Evolutionary conservation across 2,329 filamentous ascomycete species (phyloP), one percentile per base, ranked within the genome.

Genomic region (Emericellopsis atlantica): DNA sequence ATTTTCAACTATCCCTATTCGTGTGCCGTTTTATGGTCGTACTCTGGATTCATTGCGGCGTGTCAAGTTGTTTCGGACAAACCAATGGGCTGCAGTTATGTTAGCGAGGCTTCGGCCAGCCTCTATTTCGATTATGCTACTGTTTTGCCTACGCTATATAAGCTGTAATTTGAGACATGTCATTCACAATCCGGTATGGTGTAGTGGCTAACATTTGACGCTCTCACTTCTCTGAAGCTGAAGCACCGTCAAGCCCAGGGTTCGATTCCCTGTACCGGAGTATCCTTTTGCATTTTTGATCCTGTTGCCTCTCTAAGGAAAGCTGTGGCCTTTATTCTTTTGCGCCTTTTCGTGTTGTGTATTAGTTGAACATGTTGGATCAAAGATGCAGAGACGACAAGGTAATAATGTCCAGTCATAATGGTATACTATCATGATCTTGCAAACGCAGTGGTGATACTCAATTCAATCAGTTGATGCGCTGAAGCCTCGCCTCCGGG

Each of bases 201-300:
- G 53, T 55, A 55, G 51, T 55, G 53, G 53, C 51, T 53, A 55
- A 55, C 53, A 55, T 55, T 55, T 55, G 52, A 50, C 52, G 52
- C 53, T 55, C 53, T 55, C 53, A 54, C 26, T 35, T 35, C 18
- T 10, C 4, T 9, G 4, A 21, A 21, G 33, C 3, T 9, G 9
- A 33, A 15, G 33, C 14, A 9, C 36, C 36, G 36, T 24, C 36
- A 37, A 37, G 36, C 32, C 32, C 32, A 35, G 32, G 32, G 32
- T 35, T 35, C 32, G 32, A 35, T 35, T 35, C 32, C 32, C 22
- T 37, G 36, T 37, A 22, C 22, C 22, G 36, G 36, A 37, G 36
- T 37, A 4, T 22, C 10, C 36, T 37, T 22, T 37, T 37, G 16
- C 10, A 12, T 22, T 36, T 24, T 23, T 41, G 22, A 37, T 14